Evolutionary conservation across 2,329 filamentous ascomycete species (phyloP).

Genomic region (Diaporthe velutina): DNA sequence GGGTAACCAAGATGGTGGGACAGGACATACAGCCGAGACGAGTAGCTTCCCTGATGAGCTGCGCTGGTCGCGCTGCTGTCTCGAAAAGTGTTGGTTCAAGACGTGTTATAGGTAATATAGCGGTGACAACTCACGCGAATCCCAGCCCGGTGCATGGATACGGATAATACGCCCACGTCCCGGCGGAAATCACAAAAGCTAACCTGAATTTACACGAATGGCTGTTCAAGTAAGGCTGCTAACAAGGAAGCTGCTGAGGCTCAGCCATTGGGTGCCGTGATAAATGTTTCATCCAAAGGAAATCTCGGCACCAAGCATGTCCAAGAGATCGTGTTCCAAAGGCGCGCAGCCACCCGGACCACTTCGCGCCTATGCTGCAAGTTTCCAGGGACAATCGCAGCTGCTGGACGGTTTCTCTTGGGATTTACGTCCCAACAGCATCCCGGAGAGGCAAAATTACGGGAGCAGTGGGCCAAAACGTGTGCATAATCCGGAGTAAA

Average conservation of each 20-base stretch:
- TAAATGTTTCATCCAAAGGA: neutral
- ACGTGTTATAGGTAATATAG: neutral
- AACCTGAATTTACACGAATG: neutral
- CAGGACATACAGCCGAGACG: neutral
- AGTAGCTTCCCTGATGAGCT: neutral
- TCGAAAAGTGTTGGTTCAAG: neutral
- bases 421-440: neutral
- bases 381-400: neutral
- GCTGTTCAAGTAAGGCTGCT: neutral
- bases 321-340: neutral
- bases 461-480: neutral
- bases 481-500: neutral
- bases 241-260: neutral
- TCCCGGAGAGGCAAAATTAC: neutral
- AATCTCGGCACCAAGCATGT: neutral
- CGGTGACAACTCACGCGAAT: neutral
- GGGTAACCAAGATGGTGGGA: neutral
- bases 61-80: slow-evolving; percentile 9
- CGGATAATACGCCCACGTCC: neutral
- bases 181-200: neutral
- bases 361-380: neutral
- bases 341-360: neutral
- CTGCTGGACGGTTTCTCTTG: neutral
- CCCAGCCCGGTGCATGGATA: neutral
- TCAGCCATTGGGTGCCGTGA: neutral